phyloP scores from a whole-genome alignment of 2,329 filamentous ascomycete species.

The Colletotrichum costaricense region DNA sequence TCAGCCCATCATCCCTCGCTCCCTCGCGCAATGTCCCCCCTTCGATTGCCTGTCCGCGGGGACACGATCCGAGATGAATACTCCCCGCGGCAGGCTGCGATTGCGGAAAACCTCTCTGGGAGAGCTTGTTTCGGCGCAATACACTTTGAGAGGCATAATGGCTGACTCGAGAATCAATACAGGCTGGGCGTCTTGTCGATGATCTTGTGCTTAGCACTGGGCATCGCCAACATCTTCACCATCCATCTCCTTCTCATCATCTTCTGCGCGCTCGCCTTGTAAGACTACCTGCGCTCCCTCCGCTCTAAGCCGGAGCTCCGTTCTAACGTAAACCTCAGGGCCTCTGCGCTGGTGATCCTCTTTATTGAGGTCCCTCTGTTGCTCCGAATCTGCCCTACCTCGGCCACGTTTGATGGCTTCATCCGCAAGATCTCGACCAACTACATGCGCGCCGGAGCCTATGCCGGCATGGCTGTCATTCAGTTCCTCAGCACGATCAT shows the following conservation, averaged over 20 bases:
- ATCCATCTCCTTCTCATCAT: conserved; percentile 59
- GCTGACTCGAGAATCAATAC: conserved; percentile 39
- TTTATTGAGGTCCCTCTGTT: conserved; percentile 94
- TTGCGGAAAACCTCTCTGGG: not conserved
- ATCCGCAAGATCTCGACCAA: conserved; percentile 95
- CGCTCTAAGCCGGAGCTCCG: not conserved
- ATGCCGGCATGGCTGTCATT: conserved; percentile 80
- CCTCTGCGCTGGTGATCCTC: conserved; percentile 78
- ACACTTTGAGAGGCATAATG: conserved; percentile 10
- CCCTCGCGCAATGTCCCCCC: not conserved
- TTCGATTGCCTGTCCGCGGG: not conserved
- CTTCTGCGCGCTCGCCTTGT: conserved; percentile 66
- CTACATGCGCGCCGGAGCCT: conserved; percentile 94
- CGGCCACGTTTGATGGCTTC: conserved; percentile 84
- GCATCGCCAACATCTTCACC: conserved; percentile 75
- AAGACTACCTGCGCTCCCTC: conserved; percentile 43
- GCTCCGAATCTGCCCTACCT: conserved; percentile 97
- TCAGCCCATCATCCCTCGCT: not conserved
- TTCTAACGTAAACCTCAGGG: conserved; percentile 56
- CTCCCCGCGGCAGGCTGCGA: not conserved
- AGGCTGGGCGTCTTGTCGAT: conserved; percentile 79
- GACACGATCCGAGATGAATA: not conserved
- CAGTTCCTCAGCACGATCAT: conserved; percentile 85
- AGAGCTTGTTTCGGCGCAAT: not conserved
- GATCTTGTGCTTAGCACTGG: conserved; percentile 76